Percentiles rank a stretch among this genome's conserved stretches.
phyloP scores from a whole-genome alignment of 1,139 yeast genomes.

The Pichia sp. region DNA sequence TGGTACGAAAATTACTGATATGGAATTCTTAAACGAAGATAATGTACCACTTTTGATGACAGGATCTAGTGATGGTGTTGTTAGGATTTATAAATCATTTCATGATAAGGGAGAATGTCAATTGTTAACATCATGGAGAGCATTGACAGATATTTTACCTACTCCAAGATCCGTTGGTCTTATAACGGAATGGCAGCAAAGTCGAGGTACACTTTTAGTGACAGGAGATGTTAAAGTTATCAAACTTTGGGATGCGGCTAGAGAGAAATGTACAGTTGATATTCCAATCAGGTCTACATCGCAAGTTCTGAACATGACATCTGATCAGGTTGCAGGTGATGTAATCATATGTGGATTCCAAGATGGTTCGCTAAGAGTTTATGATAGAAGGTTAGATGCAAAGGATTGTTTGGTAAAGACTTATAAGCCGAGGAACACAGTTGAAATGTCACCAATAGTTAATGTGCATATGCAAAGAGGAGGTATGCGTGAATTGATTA shows the following conservation, averaged over 20 bases:
- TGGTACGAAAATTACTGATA: conserved; percentile 83
- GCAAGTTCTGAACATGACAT: conserved; percentile 81
- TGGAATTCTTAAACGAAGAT: conserved; percentile 84
- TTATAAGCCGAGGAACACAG: conserved; percentile 47
- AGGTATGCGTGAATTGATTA: conserved; percentile 81
- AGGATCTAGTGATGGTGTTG: conserved; percentile 91
- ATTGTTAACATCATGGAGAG: conserved; percentile 86
- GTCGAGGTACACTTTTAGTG: conserved; percentile 81
- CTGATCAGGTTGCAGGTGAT: conserved; percentile 96
- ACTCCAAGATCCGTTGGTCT: conserved; percentile 82
- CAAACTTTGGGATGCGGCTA: conserved; percentile 93
- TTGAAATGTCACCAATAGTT: conserved; percentile 50
- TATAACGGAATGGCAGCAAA: conserved; percentile 94
- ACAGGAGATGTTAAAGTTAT: conserved; percentile 95
- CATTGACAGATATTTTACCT: conserved; percentile 72
- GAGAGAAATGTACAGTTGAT: conserved; percentile 80
- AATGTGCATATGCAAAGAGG: conserved; percentile 96
- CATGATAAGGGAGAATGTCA: conserved; percentile 50
- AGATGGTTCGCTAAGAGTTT: conserved; percentile 85
- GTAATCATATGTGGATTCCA: conserved; percentile 87
- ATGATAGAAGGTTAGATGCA: conserved; percentile 80
- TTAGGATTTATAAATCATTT: conserved; percentile 76
- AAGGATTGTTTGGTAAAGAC: conserved; percentile 79
- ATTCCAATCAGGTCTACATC: conserved; percentile 89
- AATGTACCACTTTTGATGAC: conserved; percentile 77